Base-by-base conservation (phyloP, 805 yeast species). In the Blastobotrys robertii region DNA sequence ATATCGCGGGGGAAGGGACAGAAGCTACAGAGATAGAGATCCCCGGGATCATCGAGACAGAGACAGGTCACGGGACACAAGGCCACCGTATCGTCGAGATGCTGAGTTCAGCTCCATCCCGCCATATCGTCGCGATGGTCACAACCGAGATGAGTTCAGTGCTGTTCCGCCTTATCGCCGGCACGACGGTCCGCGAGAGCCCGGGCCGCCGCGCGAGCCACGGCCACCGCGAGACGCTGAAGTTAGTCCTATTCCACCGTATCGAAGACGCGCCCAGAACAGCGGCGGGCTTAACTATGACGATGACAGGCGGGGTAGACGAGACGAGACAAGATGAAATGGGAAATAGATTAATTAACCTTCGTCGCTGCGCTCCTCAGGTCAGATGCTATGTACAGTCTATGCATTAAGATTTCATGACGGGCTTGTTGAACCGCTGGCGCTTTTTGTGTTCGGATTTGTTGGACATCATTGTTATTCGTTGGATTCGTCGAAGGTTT, bases 401-500 rank as follows among this genome's bases (percentile, higher is more conserved):
- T 33, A 33, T 33, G 35, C 28, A 34, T 34, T 33, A n/a, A 14
- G 14, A 33, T n/a, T n/a, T 15, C 28, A 34, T 34, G 15, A 33
- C 8, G 34, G 15, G 11, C 14, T 31, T 14, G 30, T 38, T 30
- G 10, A 33, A 33, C 35, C 12, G 16, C 34, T 31, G 34, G 19
- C 34, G 12, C 13, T 30, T 38, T 3, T 31, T 30, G 25, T 22
- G 12, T 13, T 30, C 31, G 11, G 30, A 13, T 30, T 30, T 32
- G 36, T 47, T 41, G 8, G 42, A 36, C 54, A 50, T 50, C 76
- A 82, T 74, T 12, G 90, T 87, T 41, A 90, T 74, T 50, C 74
- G 81, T 55, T 84, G 88, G 36, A 90, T 68, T 45, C 70, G 72
- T 36, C 73, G 70, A 46, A 90, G 69, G 44, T 74, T 76, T 41